Evolutionary conservation across 2,329 filamentous ascomycete species (phyloP).

Genomic region (Hymenoscyphus occultus): DNA sequence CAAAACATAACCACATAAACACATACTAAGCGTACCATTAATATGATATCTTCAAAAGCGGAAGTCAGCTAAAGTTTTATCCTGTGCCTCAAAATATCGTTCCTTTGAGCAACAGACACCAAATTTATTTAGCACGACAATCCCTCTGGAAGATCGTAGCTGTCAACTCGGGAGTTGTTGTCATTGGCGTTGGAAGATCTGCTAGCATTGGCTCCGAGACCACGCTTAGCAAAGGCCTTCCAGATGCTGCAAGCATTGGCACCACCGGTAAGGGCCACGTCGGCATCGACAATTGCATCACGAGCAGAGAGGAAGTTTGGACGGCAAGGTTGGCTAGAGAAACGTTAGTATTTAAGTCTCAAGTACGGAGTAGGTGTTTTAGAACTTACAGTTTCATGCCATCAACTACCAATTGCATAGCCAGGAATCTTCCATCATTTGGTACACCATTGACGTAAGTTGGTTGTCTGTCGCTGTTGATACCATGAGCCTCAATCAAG

Average conservation of each 20-base stretch:
- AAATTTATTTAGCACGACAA: slow-evolving; percentile 38
- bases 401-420: slow-evolving; percentile 44
- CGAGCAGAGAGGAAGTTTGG: slow-evolving; percentile 52
- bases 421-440: slow-evolving; percentile 48
- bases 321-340: slow-evolving; percentile 49
- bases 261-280: slow-evolving; percentile 49
- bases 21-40: slow-evolving; percentile 12
- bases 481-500: slow-evolving; percentile 53
- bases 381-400: slow-evolving; percentile 45
- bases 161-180: slow-evolving; percentile 14
- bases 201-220: slow-evolving; percentile 41
- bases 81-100: slow-evolving; percentile 34
- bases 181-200: slow-evolving; percentile 10
- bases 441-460: slow-evolving; percentile 46
- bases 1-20: slow-evolving; percentile 13
- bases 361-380: not conserved
- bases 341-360: slow-evolving; percentile 7
- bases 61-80: slow-evolving; percentile 15
- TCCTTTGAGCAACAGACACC: slow-evolving; percentile 35
- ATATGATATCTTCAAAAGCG: slow-evolving; percentile 14
- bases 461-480: slow-evolving; percentile 44
- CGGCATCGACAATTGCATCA: slow-evolving; percentile 55
- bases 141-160: slow-evolving; percentile 15
- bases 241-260: slow-evolving; percentile 51
- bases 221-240: slow-evolving; percentile 55